These are phyloP conservation scores for Botrytis tulipae DNA, from an alignment of 2,329 filamentous ascomycete genomes.

Conservation along the genomic window DNA sequence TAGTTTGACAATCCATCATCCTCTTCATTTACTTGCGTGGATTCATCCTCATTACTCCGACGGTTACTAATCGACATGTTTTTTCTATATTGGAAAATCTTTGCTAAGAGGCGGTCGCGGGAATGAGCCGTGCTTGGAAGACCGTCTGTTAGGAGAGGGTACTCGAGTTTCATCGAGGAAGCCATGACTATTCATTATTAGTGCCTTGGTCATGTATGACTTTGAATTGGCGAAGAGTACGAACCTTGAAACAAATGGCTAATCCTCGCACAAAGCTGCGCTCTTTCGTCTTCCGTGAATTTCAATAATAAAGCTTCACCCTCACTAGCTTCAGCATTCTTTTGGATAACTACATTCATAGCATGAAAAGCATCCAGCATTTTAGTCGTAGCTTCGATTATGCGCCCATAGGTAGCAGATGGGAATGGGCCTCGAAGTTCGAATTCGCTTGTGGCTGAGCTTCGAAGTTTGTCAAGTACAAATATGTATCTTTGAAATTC, in stretches of 20 bases:
- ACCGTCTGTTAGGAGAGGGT: conserved; percentile 77
- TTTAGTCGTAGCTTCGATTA: conserved; percentile 76
- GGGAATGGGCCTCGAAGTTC: conserved; percentile 87
- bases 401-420: conserved; percentile 65
- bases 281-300: conserved; percentile 76
- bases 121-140: conserved; percentile 79
- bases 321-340: conserved; percentile 69
- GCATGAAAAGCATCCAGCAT: conserved; percentile 94
- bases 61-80: conserved; percentile 40
- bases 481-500: conserved; percentile 77
- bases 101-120: conserved; percentile 79
- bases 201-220: conserved; percentile 26
- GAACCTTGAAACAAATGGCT: conserved; percentile 71
- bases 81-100: conserved; percentile 83
- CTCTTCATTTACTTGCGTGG: conserved; percentile 19
- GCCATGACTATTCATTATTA: conserved; percentile 63
- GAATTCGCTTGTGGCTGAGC: conserved; percentile 78
- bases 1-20: background rate
- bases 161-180: conserved; percentile 90
- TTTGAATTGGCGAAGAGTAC: background rate
- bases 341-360: conserved; percentile 89
- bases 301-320: conserved; percentile 79
- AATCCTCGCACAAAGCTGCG: conserved; percentile 80
- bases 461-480: conserved; percentile 71
- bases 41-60: conserved; percentile 1